Evolutionary conservation across 164 flowering plant genomes (phyloP), one percentile per base, ranked within the genome.

Genomic region (Tinospora cordifolia): DNA sequence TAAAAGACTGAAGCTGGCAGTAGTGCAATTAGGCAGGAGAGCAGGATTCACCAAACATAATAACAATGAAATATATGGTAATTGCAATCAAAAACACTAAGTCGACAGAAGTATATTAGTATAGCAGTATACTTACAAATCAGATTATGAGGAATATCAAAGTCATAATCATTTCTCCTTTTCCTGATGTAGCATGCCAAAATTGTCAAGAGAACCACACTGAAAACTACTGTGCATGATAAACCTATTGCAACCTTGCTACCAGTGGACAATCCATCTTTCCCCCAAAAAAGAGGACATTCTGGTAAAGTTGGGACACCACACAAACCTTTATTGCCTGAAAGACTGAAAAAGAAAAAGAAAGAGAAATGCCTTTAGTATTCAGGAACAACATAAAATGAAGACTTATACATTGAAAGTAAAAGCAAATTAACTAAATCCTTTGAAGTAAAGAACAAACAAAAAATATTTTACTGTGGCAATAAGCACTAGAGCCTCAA

Each of bases 271-370:
- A 95, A 77, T 65, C 84, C 80, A 24, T 86, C 86, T 72, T 84
- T 83, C 34, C 81, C 86, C 97, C 97, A 90, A 67, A 94, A 86
- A 21, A 90, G 25, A 59, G 99, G 87, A 75, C 97, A 95, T 49
- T 81, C 72, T 3, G 97, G 98, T 74, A 92, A 77, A 71, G 97
- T 70, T 47, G 98, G 87, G 36, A 84, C 92, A 22, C 99, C 99
- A 71, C 98, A 95, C 65, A 95, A 84, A 54, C 90, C 96, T 78
- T 92, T 92, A 79, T 95, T 95, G 22, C 87, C 84, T 69, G 90
- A 85, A 25, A 93, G 86, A 76, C 98, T 93, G 90, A 25, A 77
- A 72, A 54, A n/a, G n/a, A n/a, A n/a, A 68, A 19, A 75, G 67
- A 69, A 30, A 19, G 60, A 44, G 0, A 27, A 69, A 13, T 7